Percentiles rank a stretch among this genome's conserved stretches.
phyloP scores from a whole-genome alignment of 129 eudicot species.

The Arctium minus region DNA sequence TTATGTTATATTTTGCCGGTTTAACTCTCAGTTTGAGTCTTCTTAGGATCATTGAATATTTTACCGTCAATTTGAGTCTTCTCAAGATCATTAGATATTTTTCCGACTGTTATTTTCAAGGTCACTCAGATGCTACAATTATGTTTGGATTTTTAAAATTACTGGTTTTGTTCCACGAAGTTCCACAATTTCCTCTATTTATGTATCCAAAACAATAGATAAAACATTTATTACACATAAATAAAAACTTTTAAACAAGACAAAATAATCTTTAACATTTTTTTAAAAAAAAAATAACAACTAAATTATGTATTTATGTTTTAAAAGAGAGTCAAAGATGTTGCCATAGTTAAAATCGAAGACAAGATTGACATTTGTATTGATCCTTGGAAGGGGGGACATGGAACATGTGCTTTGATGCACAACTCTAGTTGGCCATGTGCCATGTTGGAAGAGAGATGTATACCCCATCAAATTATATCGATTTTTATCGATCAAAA shows the following conservation, averaged over 20 bases:
- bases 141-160: background rate
- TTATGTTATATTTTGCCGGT: too few relatives aligned
- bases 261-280: background rate
- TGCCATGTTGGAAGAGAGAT: constrained; percentile 21
- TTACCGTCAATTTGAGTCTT: background rate
- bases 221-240: too few relatives aligned
- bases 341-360: constrained; percentile 16
- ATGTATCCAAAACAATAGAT: background rate
- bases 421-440: constrained; percentile 32
- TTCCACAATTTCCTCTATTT: background rate
- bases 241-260: background rate
- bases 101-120: background rate
- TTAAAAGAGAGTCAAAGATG: background rate
- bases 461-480: background rate
- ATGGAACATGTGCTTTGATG: constrained; percentile 28
- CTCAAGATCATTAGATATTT: background rate
- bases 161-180: background rate
- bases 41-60: background rate
- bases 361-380: constrained; percentile 29
- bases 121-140: background rate
- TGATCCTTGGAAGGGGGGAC: constrained; percentile 20
- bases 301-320: background rate
- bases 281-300: background rate
- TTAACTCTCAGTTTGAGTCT: too few relatives aligned
- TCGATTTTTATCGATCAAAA: background rate